Conservation (phyloP, 306 rosid species). For the Mucuna pruriens region DNA sequence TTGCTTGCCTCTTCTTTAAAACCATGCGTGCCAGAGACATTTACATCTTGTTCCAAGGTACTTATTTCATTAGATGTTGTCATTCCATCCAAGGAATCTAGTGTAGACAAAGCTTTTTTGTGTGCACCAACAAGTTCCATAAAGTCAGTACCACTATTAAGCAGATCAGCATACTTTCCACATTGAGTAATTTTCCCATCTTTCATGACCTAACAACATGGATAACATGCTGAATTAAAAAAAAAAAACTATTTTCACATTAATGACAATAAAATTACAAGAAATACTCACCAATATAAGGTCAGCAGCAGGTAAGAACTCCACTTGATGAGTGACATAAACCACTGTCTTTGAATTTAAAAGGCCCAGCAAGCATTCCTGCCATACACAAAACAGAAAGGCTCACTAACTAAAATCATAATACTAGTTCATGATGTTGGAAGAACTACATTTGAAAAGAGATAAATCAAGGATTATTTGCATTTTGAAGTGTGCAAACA, state of each 20-base stretch:
- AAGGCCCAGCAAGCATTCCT: constrained; percentile 78
- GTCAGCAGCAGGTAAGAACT: constrained; percentile 80
- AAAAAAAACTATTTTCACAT: neutral
- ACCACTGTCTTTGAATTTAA: constrained; percentile 72
- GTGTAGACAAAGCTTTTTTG: constrained; percentile 69
- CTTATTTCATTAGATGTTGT: constrained; percentile 35
- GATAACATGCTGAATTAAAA: neutral
- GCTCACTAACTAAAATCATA: neutral
- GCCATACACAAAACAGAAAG: constrained; percentile 19
- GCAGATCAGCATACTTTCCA: constrained; percentile 73
- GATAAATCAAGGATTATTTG: neutral
- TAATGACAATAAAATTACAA: neutral
- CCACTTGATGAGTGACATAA: constrained; percentile 85
- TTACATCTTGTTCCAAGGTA: constrained; percentile 37
- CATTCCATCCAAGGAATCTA: constrained; percentile 48
- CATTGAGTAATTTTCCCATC: constrained; percentile 75
- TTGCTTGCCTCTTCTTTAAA: constrained; percentile 44
- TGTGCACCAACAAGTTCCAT: constrained; percentile 90
- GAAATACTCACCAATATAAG: constrained; percentile 65
- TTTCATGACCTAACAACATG: constrained; percentile 72
- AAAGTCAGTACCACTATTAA: constrained; percentile 67
- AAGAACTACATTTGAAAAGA: neutral
- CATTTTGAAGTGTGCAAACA: neutral
- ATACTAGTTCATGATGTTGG: neutral
- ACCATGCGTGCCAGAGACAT: constrained; percentile 27